These are phyloP conservation scores for Lactifluus subvellereus DNA, from an alignment of 768 basidiomycete species.

Conservation along the genomic window DNA sequence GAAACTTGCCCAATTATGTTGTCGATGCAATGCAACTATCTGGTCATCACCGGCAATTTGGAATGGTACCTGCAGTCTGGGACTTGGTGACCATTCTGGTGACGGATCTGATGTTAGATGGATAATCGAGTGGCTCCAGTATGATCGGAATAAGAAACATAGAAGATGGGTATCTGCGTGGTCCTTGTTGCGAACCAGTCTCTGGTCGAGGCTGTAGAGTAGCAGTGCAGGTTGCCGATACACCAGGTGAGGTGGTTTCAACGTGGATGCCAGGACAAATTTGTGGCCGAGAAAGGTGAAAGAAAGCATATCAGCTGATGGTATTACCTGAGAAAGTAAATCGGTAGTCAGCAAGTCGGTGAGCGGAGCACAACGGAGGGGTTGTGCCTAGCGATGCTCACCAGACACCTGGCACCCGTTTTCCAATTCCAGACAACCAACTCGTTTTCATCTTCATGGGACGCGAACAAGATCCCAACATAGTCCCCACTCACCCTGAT, in stretches of 20 bases:
- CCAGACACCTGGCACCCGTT: conserved; percentile 13
- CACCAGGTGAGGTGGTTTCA: background rate
- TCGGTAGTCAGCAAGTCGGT: background rate
- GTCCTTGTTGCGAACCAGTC: background rate
- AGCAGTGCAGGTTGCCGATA: conserved; percentile 8
- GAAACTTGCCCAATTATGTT: background rate
- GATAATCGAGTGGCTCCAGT: background rate
- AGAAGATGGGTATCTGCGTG: conserved; percentile 1
- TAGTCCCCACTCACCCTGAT: conserved; percentile 19
- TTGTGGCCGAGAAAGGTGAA: conserved; percentile 15
- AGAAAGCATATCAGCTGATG: background rate
- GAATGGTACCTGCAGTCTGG: conserved; percentile 28
- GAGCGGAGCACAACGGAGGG: background rate
- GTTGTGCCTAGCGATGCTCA: background rate
- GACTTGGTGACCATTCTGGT: conserved; percentile 4
- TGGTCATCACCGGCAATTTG: conserved; percentile 10
- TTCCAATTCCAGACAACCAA: conserved; percentile 24
- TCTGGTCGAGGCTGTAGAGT: conserved; percentile 16
- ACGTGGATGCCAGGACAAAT: conserved; percentile 12
- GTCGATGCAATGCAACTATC: conserved; percentile 5
- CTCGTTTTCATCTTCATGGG: background rate
- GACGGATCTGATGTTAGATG: conserved; percentile 16
- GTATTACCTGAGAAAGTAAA: conserved; percentile 1
- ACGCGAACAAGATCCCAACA: conserved; percentile 15
- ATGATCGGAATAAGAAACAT: background rate